Conservation (phyloP, 1,284 basidiomycete genomes). For the Cutaneotrichosporon sp. region DNA sequence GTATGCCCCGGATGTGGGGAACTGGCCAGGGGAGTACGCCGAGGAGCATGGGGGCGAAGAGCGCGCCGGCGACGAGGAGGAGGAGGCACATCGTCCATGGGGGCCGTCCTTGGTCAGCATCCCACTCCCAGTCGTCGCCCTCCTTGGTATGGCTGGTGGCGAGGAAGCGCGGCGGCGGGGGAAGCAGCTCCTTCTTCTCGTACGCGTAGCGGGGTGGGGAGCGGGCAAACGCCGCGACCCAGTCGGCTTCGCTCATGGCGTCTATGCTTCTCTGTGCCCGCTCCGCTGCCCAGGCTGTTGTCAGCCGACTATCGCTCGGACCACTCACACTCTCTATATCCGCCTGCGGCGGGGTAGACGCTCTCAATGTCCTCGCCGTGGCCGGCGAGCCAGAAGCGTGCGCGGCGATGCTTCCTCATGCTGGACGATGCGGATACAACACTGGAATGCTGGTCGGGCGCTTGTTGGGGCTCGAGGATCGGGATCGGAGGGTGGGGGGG, state of each 20-base stretch:
- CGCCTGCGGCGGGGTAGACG: neutral
- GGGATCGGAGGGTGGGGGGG: too few relatives aligned
- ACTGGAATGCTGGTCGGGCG: neutral
- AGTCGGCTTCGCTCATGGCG: conserved; percentile 2
- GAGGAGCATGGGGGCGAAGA: neutral
- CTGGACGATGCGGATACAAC: neutral
- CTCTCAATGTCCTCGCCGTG: conserved; percentile 11
- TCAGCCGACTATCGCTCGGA: neutral
- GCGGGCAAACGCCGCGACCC: conserved; percentile 4
- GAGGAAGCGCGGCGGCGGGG: neutral
- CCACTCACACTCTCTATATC: neutral
- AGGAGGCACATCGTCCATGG: neutral
- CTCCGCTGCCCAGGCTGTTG: neutral
- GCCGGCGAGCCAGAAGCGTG: conserved; percentile 16
- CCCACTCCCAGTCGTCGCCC: neutral
- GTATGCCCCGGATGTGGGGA: neutral
- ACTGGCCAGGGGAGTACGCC: neutral
- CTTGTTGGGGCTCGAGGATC: too few relatives aligned
- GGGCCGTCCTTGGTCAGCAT: neutral
- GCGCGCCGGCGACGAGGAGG: neutral
- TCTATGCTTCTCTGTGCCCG: neutral
- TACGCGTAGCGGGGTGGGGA: too few relatives aligned
- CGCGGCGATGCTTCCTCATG: conserved; percentile 9
- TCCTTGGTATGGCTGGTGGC: neutral
- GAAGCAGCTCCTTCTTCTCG: conserved; percentile 3